A percentile compares a stretch with the other conserved stretches of the same genome.
phyloP scores from a whole-genome alignment of 805 yeast genomes.

The Wickerhamiella sorbophila region DNA sequence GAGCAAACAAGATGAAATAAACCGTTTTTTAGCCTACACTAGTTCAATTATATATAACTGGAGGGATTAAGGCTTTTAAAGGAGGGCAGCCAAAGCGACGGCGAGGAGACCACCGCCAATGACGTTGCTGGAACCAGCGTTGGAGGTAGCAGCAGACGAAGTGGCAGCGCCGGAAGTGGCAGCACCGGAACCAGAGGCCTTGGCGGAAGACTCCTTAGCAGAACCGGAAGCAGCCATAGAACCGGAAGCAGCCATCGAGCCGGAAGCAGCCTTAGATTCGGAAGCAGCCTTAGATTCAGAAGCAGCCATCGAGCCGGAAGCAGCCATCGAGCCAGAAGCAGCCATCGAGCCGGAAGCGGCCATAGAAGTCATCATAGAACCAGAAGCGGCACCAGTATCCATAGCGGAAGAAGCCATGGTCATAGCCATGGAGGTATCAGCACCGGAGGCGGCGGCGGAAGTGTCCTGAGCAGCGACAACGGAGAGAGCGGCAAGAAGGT shows the following conservation, averaged over 20 bases:
- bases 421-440: neutral
- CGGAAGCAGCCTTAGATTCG: neutral
- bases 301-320: neutral
- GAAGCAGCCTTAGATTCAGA: neutral
- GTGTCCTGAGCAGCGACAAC: neutral
- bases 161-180: constrained; percentile 1
- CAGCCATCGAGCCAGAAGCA: neutral
- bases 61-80: constrained; percentile 5
- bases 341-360: constrained; percentile 2
- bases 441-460: neutral
- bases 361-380: neutral
- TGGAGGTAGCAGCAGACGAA: neutral
- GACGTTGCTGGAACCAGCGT: neutral
- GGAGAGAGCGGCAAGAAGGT: neutral
- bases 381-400: neutral
- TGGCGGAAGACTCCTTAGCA: neutral
- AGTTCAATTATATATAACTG: neutral
- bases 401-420: neutral
- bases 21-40: too few relatives aligned
- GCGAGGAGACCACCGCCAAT: constrained; percentile 12
- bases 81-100: constrained; percentile 10
- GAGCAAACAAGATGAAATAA: too few relatives aligned
- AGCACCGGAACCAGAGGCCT: neutral
- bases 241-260: neutral
- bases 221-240: neutral